Evolutionary conservation across 2,329 filamentous ascomycete genomes (phyloP), one percentile per base, ranked within the genome.

Genomic region (Colletotrichum acutatum): DNA sequence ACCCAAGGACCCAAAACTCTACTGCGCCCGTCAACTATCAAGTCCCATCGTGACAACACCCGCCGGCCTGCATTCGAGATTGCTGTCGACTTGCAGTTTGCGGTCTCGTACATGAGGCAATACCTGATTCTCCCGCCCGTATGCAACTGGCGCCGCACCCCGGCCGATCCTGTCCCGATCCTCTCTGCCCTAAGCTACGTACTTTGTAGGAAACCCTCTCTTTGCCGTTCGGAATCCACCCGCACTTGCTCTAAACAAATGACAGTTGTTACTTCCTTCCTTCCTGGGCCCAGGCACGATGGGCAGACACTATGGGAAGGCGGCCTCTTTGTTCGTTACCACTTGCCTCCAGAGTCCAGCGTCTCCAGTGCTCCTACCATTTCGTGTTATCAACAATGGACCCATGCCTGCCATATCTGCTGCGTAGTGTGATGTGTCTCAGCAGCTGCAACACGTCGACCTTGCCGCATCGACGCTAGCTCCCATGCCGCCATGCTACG

Each of bases 241-340:
- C 58, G 52, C 64, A 57, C 65, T 58, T 68, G 68, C 53, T 58
- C 62, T 59, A 26, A 61, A 37, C 19, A 53, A 28, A 32, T 32
- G n/a, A 11, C 69, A 37, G 61, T 19, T 53, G 42, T n/a, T 49
- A 7, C 42, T 49, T 49, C 42, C 42, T 49, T 49, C 42, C 42
- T 49, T 49, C 42, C 42, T 49, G 42, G 42, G 42, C 19, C 42
- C 16, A 49, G 42, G n/a, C 66, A 54, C n/a, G 24, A 28, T 49
- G 19, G 42, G 46, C 46, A 49, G 66, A 54, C 70, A 12, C 32
- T 34, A 34, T 34, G 19, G 42, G 46, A 59, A 49, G 66, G 54
- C 70, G 66, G 66, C 59, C 66, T 72, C 59, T 72, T 72, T 69
- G 59, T 69, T 69, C 42, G 42, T 49, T n/a, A 56, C 62, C 42